A percentile compares a stretch with the other conserved stretches of the same genome.
These are phyloP conservation scores for Malbranchea cinnamomea DNA, from an alignment of 2,329 filamentous ascomycete genomes.

Conservation along the genomic window DNA sequence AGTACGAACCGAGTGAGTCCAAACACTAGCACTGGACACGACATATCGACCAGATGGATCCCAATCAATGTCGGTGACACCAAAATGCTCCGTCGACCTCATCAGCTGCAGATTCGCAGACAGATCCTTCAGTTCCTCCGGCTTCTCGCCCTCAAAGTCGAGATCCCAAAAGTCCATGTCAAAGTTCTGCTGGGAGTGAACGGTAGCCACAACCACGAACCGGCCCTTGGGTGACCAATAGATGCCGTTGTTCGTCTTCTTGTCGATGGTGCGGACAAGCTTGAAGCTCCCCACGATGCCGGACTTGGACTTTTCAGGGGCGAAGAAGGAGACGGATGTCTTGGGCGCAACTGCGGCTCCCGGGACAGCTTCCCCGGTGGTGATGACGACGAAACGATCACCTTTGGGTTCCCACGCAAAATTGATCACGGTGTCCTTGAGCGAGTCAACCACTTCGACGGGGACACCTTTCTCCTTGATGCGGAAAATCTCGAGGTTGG, in stretches of 20 bases:
- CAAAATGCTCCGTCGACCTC: slow-evolving; percentile 89
- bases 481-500: slow-evolving; percentile 96
- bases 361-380: slow-evolving; percentile 67
- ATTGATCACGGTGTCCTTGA: slow-evolving; percentile 98
- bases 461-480: slow-evolving; percentile 95
- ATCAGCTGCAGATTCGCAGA: slow-evolving; percentile 90
- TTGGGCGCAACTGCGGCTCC: slow-evolving; percentile 77
- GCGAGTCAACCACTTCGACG: slow-evolving; percentile 90
- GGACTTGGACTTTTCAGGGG: slow-evolving; percentile 85
- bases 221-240: slow-evolving; percentile 96
- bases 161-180: slow-evolving; percentile 97
- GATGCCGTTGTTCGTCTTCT: slow-evolving; percentile 99
- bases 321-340: slow-evolving; percentile 91
- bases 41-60: slow-evolving; percentile 92
- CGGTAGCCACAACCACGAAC: slow-evolving; percentile 87
- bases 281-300: slow-evolving; percentile 80
- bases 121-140: slow-evolving; percentile 82
- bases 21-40: slow-evolving; percentile 80
- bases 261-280: slow-evolving; percentile 85
- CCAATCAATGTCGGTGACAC: slow-evolving; percentile 95
- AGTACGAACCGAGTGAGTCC: slow-evolving; percentile 78
- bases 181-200: slow-evolving; percentile 82
- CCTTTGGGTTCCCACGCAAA: slow-evolving; percentile 99
- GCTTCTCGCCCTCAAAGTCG: slow-evolving; percentile 94
- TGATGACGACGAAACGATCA: slow-evolving; percentile 93